These are phyloP conservation scores for Micromonas commoda DNA, from an alignment of 139 green algal species.

Conservation along the genomic window DNA sequence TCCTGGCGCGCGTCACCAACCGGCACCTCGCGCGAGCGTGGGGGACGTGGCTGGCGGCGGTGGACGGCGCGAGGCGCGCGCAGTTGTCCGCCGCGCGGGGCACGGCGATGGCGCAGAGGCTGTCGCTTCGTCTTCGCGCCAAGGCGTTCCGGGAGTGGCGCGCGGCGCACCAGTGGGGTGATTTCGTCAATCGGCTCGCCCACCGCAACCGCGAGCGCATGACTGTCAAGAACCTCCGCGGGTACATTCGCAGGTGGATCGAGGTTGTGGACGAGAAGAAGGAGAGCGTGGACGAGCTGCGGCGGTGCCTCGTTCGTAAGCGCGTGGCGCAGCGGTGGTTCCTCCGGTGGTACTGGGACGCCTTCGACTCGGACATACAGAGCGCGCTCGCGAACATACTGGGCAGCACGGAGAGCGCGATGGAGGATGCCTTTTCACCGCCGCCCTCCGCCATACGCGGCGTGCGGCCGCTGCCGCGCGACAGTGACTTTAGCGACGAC, in stretches of 20 bases:
- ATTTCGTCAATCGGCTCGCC: neutral
- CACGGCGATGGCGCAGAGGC: too few relatives aligned
- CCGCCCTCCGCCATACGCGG: neutral
- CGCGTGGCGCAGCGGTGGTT: constrained; percentile 19
- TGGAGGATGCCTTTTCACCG: neutral
- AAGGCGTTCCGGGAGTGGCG: neutral
- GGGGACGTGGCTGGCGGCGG: too few relatives aligned
- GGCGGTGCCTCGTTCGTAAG: neutral
- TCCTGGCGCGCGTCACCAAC: too few relatives aligned
- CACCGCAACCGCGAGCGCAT: neutral
- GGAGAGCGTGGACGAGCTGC: neutral
- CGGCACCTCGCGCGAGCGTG: too few relatives aligned
- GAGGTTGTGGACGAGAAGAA: constrained; percentile 6
- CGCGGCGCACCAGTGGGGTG: neutral
- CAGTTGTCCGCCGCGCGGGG: too few relatives aligned
- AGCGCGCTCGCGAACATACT: constrained; percentile 5
- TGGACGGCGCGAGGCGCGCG: too few relatives aligned
- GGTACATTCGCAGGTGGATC: neutral
- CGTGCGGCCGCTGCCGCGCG: too few relatives aligned
- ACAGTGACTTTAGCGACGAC: too few relatives aligned
- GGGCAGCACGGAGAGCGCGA: neutral
- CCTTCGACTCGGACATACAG: constrained; percentile 23
- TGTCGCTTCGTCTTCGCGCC: neutral
- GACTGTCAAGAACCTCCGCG: neutral
- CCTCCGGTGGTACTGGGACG: constrained; percentile 26